phyloP scores from a whole-genome alignment of 2,329 filamentous ascomycete genomes.

The Clonostachys chloroleuca region DNA sequence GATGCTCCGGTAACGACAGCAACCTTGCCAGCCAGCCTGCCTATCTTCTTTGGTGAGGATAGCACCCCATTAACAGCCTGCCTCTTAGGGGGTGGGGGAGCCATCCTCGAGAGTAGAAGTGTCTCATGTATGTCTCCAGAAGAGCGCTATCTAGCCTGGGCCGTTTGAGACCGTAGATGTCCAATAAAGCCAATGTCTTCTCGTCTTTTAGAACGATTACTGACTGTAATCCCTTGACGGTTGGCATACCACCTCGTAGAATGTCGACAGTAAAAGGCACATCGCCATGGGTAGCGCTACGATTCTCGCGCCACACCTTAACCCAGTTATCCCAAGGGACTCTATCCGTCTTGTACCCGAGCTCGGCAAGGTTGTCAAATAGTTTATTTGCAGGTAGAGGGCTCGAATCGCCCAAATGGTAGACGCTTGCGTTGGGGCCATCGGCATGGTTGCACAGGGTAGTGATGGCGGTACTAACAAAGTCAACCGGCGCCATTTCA shows the following conservation, averaged over 20 bases:
- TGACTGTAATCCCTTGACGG: slow-evolving; percentile 63
- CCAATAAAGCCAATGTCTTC: slow-evolving; percentile 57
- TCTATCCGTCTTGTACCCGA: slow-evolving; percentile 67
- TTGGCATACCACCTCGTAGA: slow-evolving; percentile 76
- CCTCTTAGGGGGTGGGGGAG: slow-evolving; percentile 57
- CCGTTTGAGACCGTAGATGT: slow-evolving; percentile 48
- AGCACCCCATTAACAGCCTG: slow-evolving; percentile 21
- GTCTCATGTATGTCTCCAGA: slow-evolving; percentile 74
- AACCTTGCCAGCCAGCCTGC: slow-evolving; percentile 63
- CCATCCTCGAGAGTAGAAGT: slow-evolving; percentile 80
- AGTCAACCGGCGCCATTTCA: slow-evolving; percentile 83
- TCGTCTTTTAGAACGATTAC: slow-evolving; percentile 72
- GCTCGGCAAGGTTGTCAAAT: slow-evolving; percentile 57
- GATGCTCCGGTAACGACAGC: slow-evolving; percentile 77
- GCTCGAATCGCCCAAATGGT: slow-evolving; percentile 70
- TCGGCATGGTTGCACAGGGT: slow-evolving; percentile 62
- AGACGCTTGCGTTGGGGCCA: slow-evolving; percentile 62
- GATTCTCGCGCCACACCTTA: slow-evolving; percentile 65
- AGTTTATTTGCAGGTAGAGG: slow-evolving; percentile 63
- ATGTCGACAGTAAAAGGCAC: slow-evolving; percentile 76
- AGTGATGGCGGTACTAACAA: slow-evolving; percentile 70
- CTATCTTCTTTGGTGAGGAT: slow-evolving; percentile 25
- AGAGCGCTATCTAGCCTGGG: slow-evolving; percentile 66
- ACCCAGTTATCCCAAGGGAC: slow-evolving; percentile 73
- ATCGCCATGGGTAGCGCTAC: slow-evolving; percentile 62